Evolutionary conservation across 1,284 basidiomycete genomes (phyloP).

Genomic region (Malassezia nana): DNA sequence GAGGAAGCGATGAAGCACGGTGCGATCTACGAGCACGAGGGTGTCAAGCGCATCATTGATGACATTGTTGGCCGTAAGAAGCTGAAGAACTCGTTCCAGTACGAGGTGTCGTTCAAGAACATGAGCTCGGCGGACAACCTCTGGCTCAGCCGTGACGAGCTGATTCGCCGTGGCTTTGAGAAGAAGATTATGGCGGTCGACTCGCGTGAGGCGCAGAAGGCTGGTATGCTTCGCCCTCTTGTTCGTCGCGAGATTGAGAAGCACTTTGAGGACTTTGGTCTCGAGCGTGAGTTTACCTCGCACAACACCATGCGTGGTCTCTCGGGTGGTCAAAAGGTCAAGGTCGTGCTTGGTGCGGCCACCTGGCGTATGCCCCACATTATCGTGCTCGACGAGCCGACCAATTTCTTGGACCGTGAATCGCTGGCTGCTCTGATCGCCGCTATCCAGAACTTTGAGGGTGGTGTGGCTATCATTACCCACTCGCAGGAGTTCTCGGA

Average conservation of each 20-base stretch:
- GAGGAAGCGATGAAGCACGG: constrained; percentile 44
- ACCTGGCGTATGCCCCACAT: constrained; percentile 48
- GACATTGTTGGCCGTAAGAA: constrained; percentile 47
- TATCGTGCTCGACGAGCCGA: constrained; percentile 47
- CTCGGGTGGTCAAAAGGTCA: constrained; percentile 49
- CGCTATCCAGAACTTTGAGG: constrained; percentile 46
- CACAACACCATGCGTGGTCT: constrained; percentile 49
- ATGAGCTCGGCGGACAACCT: constrained; percentile 47
- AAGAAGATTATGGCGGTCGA: constrained; percentile 45
- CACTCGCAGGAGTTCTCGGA: constrained; percentile 47
- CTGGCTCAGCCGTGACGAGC: constrained; percentile 44
- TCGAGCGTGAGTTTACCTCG: constrained; percentile 48
- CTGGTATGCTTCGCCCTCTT: constrained; percentile 45
- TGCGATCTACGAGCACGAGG: constrained; percentile 43
- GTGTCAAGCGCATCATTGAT: constrained; percentile 47
- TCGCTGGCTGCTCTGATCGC: constrained; percentile 47
- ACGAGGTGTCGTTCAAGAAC: constrained; percentile 49
- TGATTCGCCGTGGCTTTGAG: constrained; percentile 44
- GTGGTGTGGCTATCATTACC: constrained; percentile 47
- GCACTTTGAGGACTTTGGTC: constrained; percentile 48
- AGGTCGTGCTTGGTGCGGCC: constrained; percentile 47
- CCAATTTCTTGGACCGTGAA: constrained; percentile 49
- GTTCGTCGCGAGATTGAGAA: constrained; percentile 48
- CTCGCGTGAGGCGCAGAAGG: constrained; percentile 41
- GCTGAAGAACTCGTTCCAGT: constrained; percentile 49